Percentiles rank a stretch among this genome's conserved stretches.
These are phyloP conservation scores for Secale cereale DNA, from an alignment of 176 grass and related monocot species.

Conservation along the genomic window DNA sequence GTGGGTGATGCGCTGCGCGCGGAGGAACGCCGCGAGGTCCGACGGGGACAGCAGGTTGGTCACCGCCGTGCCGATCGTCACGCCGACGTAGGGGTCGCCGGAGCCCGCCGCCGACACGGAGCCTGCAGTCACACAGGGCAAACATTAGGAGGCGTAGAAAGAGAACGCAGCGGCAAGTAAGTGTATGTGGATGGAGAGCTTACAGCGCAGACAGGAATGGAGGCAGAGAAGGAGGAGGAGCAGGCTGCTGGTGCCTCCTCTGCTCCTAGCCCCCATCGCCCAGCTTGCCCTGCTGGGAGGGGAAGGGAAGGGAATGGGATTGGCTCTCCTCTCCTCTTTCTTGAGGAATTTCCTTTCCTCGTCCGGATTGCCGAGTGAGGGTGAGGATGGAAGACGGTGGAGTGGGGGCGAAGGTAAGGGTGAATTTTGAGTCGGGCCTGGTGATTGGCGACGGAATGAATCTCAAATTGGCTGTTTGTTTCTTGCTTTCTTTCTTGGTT, in stretches of 20 bases:
- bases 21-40: slow-evolving; percentile 72
- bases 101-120: slow-evolving; percentile 15
- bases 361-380: not conserved
- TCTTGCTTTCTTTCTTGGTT: not conserved
- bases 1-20: slow-evolving; percentile 66
- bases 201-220: slow-evolving; percentile 35
- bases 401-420: not conserved
- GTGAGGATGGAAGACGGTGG: not conserved
- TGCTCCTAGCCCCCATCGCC: slow-evolving; percentile 52
- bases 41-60: slow-evolving; percentile 73
- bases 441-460: slow-evolving; percentile 9
- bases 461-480: slow-evolving; percentile 14
- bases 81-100: slow-evolving; percentile 62
- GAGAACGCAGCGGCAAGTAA: not conserved
- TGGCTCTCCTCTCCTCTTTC: slow-evolving; percentile 23
- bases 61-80: slow-evolving; percentile 81
- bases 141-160: slow-evolving; percentile 15
- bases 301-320: not conserved
- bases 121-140: not conserved
- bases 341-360: slow-evolving; percentile 11
- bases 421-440: not conserved
- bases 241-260: slow-evolving; percentile 23
- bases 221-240: slow-evolving; percentile 32
- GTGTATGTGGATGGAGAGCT: not conserved
- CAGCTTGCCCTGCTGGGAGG: not conserved